phyloP scores from a whole-genome alignment of 2,329 filamentous ascomycete genomes.

The Aspergillus ochraceus region DNA sequence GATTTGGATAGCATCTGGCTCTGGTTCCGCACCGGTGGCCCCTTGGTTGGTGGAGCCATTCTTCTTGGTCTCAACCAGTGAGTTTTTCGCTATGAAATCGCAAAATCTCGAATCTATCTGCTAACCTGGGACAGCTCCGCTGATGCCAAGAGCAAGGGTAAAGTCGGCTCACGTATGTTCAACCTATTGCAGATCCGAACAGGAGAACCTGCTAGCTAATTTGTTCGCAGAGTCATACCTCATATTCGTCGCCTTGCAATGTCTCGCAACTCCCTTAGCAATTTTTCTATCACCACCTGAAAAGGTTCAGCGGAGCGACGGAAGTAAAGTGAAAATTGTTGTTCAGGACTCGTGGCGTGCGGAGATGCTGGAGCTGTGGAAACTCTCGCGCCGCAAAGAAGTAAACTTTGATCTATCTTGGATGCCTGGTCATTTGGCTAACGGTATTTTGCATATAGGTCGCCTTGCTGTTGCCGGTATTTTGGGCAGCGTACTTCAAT shows the following conservation, averaged over 20 bases:
- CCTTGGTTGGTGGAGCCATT: conserved; percentile 50
- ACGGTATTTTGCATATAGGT: conserved; percentile 22
- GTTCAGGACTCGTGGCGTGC: conserved; percentile 41
- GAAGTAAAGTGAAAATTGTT: conserved; percentile 39
- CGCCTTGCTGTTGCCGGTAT: conserved; percentile 43
- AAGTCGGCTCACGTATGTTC: conserved; percentile 23
- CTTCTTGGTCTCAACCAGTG: conserved; percentile 47
- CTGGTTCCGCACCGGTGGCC: conserved; percentile 53
- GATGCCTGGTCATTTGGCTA: conserved; percentile 19
- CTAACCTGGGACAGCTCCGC: conserved; percentile 13
- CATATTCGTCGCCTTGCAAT: conserved; percentile 45
- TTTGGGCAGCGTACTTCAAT: conserved; percentile 49
- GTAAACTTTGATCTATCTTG: conserved; percentile 5
- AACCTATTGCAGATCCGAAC: too few species aligned
- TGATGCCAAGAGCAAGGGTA: conserved; percentile 22
- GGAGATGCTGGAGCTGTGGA: conserved; percentile 41
- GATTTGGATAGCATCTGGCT: conserved; percentile 40
- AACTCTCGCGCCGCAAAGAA: conserved; percentile 20
- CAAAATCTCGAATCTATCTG: not conserved
- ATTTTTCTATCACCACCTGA: conserved; percentile 41
- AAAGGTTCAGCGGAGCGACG: conserved; percentile 46
- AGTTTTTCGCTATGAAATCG: not conserved
- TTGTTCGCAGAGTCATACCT: conserved; percentile 38
- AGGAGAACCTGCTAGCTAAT: not conserved
- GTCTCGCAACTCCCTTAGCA: conserved; percentile 37